These are phyloP conservation scores for Talaromyces pinophilus DNA, from an alignment of 2,329 filamentous ascomycete species.

Conservation along the genomic window DNA sequence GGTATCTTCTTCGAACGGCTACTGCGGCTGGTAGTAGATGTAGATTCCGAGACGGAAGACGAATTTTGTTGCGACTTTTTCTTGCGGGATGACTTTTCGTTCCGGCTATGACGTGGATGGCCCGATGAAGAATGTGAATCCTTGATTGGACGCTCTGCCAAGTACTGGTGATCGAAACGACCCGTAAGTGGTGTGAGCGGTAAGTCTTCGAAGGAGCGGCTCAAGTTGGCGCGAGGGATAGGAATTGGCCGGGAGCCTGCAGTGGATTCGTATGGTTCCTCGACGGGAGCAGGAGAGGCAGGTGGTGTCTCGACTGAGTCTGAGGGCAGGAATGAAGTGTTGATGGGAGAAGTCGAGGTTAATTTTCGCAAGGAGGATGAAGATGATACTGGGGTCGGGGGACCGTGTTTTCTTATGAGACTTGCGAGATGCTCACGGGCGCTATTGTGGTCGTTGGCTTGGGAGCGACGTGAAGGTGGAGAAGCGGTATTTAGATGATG, in stretches of 20 bases:
- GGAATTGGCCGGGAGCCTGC: slow-evolving; percentile 39
- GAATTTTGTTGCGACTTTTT: slow-evolving; percentile 25
- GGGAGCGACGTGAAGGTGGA: slow-evolving; percentile 28
- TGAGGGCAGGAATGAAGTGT: slow-evolving; percentile 35
- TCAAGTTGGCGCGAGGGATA: slow-evolving; percentile 34
- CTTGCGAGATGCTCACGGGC: slow-evolving; percentile 40
- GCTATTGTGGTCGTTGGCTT: slow-evolving; percentile 31
- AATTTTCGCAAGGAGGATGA: slow-evolving; percentile 41
- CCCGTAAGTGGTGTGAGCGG: slow-evolving; percentile 43
- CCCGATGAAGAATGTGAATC: slow-evolving; percentile 29
- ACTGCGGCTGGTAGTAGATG: slow-evolving; percentile 20
- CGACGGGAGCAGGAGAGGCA: slow-evolving; percentile 31
- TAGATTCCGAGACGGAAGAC: slow-evolving; percentile 19
- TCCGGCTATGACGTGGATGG: slow-evolving; percentile 23
- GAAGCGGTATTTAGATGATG: slow-evolving; percentile 18
- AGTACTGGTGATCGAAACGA: slow-evolving; percentile 41
- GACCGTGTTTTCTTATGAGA: slow-evolving; percentile 42
- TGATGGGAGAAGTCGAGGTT: slow-evolving; percentile 40
- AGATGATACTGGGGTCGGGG: slow-evolving; percentile 41
- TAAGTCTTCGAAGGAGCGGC: slow-evolving; percentile 34
- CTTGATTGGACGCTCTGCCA: slow-evolving; percentile 31
- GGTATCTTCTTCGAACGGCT: slow-evolving; percentile 21
- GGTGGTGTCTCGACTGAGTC: slow-evolving; percentile 26
- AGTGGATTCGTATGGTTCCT: slow-evolving; percentile 32
- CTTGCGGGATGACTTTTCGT: slow-evolving; percentile 24